These are phyloP conservation scores for Rhodotorula sp. DNA, from an alignment of 1,284 basidiomycete genomes.

Conservation along the genomic window DNA sequence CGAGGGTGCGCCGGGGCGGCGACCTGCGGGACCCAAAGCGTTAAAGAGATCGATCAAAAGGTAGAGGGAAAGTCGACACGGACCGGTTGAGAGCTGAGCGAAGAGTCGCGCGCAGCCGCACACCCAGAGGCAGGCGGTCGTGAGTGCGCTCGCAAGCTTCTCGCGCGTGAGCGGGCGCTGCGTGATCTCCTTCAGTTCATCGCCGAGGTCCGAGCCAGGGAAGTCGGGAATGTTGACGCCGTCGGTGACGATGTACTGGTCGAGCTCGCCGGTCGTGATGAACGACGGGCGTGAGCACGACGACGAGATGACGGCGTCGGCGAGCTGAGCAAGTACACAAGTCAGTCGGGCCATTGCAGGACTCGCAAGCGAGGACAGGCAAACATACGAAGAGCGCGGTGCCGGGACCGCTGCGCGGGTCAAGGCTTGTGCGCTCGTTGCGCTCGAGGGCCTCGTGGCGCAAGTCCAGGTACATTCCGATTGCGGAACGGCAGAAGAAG, in stretches of 20 bases:
- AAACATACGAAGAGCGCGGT: conserved; percentile 27
- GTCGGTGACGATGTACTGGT: conserved; percentile 20
- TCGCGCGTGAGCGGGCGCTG: conserved; percentile 12
- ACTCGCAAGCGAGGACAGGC: neutral
- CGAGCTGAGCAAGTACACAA: conserved; percentile 14
- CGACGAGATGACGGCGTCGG: conserved; percentile 31
- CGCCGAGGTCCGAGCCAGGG: conserved; percentile 13
- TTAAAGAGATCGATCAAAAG: neutral
- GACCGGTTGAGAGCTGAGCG: conserved; percentile 31
- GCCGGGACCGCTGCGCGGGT: conserved; percentile 24
- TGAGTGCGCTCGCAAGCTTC: conserved; percentile 15
- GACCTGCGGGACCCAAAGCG: conserved; percentile 1
- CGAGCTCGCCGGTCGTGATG: conserved; percentile 33
- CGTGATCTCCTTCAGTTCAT: conserved; percentile 18
- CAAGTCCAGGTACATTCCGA: conserved; percentile 32
- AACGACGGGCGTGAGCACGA: conserved; percentile 21
- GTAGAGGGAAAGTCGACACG: neutral
- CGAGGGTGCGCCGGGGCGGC: conserved; percentile 14
- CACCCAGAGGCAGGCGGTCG: conserved; percentile 27
- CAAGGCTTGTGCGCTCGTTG: conserved; percentile 13
- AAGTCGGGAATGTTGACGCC: conserved; percentile 34
- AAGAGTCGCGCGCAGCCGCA: conserved; percentile 24
- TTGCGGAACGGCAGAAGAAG: conserved; percentile 24
- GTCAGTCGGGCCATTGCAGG: neutral
- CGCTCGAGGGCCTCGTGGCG: conserved; percentile 14